A percentile compares a stretch with the other conserved stretches of the same genome.
phyloP scores from a whole-genome alignment of 1,139 yeast genomes.

The Nakaseomyces nivariensis region DNA sequence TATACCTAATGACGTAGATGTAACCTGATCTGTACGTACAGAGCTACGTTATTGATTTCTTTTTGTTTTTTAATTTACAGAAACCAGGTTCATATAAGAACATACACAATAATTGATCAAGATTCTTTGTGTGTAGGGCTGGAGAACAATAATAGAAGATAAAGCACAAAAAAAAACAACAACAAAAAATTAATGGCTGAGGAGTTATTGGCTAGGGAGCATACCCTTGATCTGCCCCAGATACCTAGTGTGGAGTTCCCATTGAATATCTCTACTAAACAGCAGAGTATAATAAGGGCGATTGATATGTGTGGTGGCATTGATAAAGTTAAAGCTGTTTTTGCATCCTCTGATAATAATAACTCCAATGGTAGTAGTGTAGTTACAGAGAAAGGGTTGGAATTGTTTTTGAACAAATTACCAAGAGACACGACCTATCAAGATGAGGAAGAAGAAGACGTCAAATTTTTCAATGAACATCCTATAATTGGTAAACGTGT shows the following conservation, averaged over 20 bases:
- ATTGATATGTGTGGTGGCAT: slow-evolving; percentile 71
- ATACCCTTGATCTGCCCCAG: slow-evolving; percentile 65
- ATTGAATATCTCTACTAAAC: slow-evolving; percentile 39
- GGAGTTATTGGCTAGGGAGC: slow-evolving; percentile 16
- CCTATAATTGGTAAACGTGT: slow-evolving; percentile 50
- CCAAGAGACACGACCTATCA: background rate
- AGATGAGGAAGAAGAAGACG: slow-evolving; percentile 3
- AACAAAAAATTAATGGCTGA: background rate
- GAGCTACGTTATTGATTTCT: too few relatives aligned
- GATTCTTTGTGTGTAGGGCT: too few relatives aligned
- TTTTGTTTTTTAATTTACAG: too few relatives aligned
- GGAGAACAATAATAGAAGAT: too few relatives aligned
- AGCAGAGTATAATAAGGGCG: slow-evolving; percentile 49
- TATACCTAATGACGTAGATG: too few relatives aligned
- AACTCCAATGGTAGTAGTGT: slow-evolving; percentile 13
- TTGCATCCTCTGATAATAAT: slow-evolving; percentile 11
- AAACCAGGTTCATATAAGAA: too few relatives aligned
- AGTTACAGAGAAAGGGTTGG: slow-evolving; percentile 51
- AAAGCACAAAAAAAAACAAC: background rate
- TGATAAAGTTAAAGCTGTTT: slow-evolving; percentile 32
- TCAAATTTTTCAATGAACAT: slow-evolving; percentile 47
- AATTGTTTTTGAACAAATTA: slow-evolving; percentile 38
- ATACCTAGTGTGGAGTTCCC: slow-evolving; percentile 76
- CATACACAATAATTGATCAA: too few relatives aligned
- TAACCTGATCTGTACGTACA: too few relatives aligned